Evolutionary conservation across 164 flowering plant species (phyloP), one percentile per base, ranked within the genome.

Genomic region (Vitis riparia): DNA sequence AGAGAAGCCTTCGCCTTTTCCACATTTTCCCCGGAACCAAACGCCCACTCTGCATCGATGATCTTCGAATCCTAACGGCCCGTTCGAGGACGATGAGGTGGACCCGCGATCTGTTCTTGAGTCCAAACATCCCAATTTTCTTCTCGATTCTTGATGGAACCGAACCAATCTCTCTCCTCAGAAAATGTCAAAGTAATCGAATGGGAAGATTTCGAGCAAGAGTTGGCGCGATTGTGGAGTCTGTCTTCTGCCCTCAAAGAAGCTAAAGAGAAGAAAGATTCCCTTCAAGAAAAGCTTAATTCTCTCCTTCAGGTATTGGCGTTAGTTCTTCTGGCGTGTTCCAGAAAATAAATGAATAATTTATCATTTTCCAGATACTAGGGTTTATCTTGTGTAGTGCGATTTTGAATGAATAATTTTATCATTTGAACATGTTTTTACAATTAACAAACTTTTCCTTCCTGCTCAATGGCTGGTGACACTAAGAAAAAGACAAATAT

Each of bases 141-240:
- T 29, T 49, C 57, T 69, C 67, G 59, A 30, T 69, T 68, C 49
- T 73, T 67, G 49, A 76, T 78, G 85, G 75, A 78, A 67, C 57
- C 72, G 10, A 55, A 67, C 66, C 66, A 23, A 59, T 5, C 55
- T 52, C 53, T 51, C 1, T 29, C 67, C 61, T 48, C 67, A 15
- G 84, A 78, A 37, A 23, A 70, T 44, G 75, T 66, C 49, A 85
- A 80, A 62, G 70, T 87, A 5, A 82, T 92, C 66, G 79, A 91
- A 59, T 94, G 98, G 98, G 98, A 91, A 67, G 98, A 95, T 71
- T 85, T 78, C 75, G 88, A 91, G 69, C 93, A 88, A 51, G 98
- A 91, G 78, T 82, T 89, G 8, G 90, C 89, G 8, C 79, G 97
- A 15, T 68, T 95, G 15, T 84, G 85, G 73, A 95, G 99, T 76